phyloP scores from a whole-genome alignment of 1,284 basidiomycete genomes.

The Vanrija pseudolonga region DNA sequence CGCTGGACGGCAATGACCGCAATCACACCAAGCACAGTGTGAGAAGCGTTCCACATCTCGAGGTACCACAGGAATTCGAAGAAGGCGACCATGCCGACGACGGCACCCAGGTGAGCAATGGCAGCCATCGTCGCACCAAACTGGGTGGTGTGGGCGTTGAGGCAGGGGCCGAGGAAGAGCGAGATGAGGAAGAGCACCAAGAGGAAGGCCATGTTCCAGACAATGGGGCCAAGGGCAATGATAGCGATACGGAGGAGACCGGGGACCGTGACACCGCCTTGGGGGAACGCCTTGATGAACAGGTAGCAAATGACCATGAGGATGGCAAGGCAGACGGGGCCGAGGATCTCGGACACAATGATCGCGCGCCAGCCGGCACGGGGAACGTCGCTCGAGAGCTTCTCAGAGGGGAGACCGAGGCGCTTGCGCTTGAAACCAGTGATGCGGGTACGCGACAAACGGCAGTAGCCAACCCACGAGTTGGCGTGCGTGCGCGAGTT shows the following conservation, averaged over 20 bases:
- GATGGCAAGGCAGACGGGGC: conserved; percentile 75
- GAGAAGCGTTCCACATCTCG: conserved; percentile 85
- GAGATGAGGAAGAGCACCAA: conserved; percentile 83
- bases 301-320: conserved; percentile 85
- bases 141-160: conserved; percentile 74
- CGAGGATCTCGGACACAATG: conserved; percentile 79
- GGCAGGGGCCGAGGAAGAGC: conserved; percentile 79
- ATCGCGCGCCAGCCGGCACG: conserved; percentile 86
- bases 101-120: conserved; percentile 73
- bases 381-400: conserved; percentile 85
- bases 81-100: conserved; percentile 80
- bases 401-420: conserved; percentile 89
- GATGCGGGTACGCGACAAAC: conserved; percentile 87
- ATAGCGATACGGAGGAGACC: conserved; percentile 89
- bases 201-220: conserved; percentile 88
- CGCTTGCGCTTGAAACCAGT: conserved; percentile 97
- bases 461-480: conserved; percentile 97
- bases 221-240: conserved; percentile 88
- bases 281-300: conserved; percentile 62
- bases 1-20: conserved; percentile 83
- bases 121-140: conserved; percentile 89
- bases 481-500: conserved; percentile 95
- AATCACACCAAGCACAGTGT: conserved; percentile 85
- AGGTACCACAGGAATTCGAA: conserved; percentile 95
- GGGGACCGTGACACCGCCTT: conserved; percentile 54